Conservation (phyloP, 2,329 filamentous ascomycete species). For the Pseudocercospora musae region DNA sequence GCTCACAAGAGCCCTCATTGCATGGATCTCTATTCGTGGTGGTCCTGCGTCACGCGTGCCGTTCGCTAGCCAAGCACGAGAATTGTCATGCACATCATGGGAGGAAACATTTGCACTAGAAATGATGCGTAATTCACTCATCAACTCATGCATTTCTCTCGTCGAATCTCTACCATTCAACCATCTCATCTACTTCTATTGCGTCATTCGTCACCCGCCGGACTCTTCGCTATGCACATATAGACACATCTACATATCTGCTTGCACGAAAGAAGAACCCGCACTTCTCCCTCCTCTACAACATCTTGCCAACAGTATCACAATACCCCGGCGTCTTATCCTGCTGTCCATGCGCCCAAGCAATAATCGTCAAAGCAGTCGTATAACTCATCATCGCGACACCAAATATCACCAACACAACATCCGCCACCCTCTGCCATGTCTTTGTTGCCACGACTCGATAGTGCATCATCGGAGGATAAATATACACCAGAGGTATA, state of each 20-base stretch:
- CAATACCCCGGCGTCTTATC: constrained; percentile 61
- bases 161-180: background rate
- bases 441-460: constrained; percentile 69
- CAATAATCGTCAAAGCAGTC: constrained; percentile 77
- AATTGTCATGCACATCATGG: no score
- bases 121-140: no score
- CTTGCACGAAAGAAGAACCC: background rate
- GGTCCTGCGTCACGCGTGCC: no score
- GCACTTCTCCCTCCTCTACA: background rate
- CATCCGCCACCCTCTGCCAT: constrained; percentile 67
- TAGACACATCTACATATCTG: background rate
- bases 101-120: no score
- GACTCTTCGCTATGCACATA: constrained; percentile 2
- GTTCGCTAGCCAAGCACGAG: no score
- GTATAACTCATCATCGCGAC: constrained; percentile 88
- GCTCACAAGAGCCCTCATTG: no score
- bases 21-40: no score
- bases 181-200: background rate
- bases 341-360: constrained; percentile 66
- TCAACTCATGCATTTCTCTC: background rate
- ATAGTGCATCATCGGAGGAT: constrained; percentile 89
- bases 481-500: constrained; percentile 94
- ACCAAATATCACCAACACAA: constrained; percentile 76
- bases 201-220: background rate
- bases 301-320: constrained; percentile 39